Evolutionary conservation across 148 eudicot species (phyloP).

Genomic region (Fagopyrum esculentum): DNA sequence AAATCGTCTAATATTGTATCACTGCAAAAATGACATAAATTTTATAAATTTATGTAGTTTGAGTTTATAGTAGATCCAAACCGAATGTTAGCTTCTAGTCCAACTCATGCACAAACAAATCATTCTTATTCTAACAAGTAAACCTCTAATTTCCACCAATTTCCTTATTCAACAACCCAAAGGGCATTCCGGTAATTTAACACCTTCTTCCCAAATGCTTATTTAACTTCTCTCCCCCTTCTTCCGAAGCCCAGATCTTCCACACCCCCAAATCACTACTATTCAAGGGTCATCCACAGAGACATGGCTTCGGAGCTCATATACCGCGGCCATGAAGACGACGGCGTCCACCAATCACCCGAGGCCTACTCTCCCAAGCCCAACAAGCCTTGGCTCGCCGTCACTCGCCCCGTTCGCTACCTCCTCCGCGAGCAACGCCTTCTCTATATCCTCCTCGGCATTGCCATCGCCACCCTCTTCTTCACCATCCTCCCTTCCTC

Average conservation of each 20-base stretch:
- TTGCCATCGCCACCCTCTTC: conserved; percentile 51
- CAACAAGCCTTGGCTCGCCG: conserved; percentile 48
- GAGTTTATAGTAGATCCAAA: too few species aligned
- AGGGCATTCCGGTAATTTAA: not conserved
- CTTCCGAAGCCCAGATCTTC: not conserved
- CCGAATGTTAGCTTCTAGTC: too few species aligned
- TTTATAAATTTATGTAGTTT: too few species aligned
- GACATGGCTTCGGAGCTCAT: conserved; percentile 55
- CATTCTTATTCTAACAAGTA: too few species aligned
- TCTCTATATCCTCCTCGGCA: conserved; percentile 64
- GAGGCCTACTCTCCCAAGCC: conserved; percentile 70
- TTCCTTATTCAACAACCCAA: not conserved
- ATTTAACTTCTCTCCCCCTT: not conserved
- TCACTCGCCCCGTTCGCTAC: conserved; percentile 57
- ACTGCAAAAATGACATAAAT: too few species aligned
- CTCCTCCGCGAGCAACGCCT: conserved; percentile 72
- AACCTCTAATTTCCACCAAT: not conserved
- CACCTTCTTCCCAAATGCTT: not conserved
- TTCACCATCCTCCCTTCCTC: conserved; percentile 48
- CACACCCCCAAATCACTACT: conserved; percentile 7
- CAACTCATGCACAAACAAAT: too few species aligned
- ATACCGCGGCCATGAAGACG: conserved; percentile 30
- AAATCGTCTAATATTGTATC: too few species aligned
- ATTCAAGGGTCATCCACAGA: not conserved
- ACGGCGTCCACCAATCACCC: conserved; percentile 3